These are phyloP conservation scores for Calocybe gambosa DNA, from an alignment of 1,284 basidiomycete genomes.

Conservation along the genomic window DNA sequence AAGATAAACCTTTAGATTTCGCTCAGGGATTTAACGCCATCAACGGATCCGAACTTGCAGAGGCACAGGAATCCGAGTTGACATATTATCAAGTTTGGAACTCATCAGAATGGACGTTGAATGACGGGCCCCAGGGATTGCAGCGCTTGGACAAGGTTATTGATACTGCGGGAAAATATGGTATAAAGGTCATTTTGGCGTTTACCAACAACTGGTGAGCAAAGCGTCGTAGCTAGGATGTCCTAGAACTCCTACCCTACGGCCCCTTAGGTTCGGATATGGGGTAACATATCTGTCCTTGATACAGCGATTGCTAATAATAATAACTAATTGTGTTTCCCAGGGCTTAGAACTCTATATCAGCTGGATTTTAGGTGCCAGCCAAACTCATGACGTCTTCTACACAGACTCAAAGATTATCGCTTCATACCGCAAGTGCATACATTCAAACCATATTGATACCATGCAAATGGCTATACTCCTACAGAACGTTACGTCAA, in stretches of 20 bases:
- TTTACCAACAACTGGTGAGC: slow-evolving; percentile 51
- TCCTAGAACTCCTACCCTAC: background rate
- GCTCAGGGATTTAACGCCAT: slow-evolving; percentile 44
- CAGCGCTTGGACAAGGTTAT: slow-evolving; percentile 49
- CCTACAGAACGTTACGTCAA: slow-evolving; percentile 44
- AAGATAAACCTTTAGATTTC: slow-evolving; percentile 19
- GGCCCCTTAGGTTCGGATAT: slow-evolving; percentile 31
- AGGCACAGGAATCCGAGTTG: slow-evolving; percentile 34
- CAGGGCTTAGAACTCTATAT: slow-evolving; percentile 46
- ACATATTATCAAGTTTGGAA: slow-evolving; percentile 57
- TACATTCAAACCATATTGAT: background rate
- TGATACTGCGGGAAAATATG: slow-evolving; percentile 40
- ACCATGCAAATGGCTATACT: background rate
- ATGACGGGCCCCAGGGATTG: slow-evolving; percentile 42
- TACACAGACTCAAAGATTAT: slow-evolving; percentile 44
- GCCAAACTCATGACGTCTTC: slow-evolving; percentile 35
- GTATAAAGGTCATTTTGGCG: slow-evolving; percentile 45
- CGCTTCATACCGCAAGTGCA: slow-evolving; percentile 41
- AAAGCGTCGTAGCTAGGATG: slow-evolving; percentile 3
- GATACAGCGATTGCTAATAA: background rate
- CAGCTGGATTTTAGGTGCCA: slow-evolving; percentile 41
- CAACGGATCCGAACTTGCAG: slow-evolving; percentile 37
- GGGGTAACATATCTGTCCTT: slow-evolving; percentile 22
- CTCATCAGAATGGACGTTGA: slow-evolving; percentile 34
- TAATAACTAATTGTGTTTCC: background rate